Conservation (phyloP, 2,329 filamentous ascomycete genomes). For the Bertia moriformis region DNA sequence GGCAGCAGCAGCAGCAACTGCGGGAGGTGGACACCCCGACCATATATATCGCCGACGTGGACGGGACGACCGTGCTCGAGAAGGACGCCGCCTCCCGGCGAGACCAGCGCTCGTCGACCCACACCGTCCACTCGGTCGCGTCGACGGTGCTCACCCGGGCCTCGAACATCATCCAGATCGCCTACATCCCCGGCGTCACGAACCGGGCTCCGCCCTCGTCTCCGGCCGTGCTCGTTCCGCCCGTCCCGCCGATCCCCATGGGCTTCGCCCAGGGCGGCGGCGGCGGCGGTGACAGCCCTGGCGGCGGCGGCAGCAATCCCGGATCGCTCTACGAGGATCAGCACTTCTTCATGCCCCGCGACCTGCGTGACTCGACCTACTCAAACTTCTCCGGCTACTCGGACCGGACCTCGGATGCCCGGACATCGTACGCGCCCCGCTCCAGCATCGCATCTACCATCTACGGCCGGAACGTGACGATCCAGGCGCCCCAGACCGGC, state of each 20-base stretch:
- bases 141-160: constrained; percentile 90
- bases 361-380: constrained; percentile 82
- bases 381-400: constrained; percentile 57
- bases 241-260: constrained; percentile 79
- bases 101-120: constrained; percentile 60
- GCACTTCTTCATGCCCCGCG: constrained; percentile 84
- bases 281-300: background rate
- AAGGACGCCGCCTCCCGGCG: constrained; percentile 20
- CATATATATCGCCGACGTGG: constrained; percentile 32
- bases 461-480: constrained; percentile 78
- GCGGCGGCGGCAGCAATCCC: background rate
- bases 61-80: constrained; percentile 30
- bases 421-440: constrained; percentile 41
- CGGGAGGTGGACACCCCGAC: constrained; percentile 33
- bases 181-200: constrained; percentile 93
- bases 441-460: constrained; percentile 82
- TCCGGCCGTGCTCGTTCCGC: constrained; percentile 68
- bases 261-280: constrained; percentile 31
- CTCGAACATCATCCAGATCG: constrained; percentile 98
- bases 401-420: constrained; percentile 46
- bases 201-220: constrained; percentile 80
- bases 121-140: constrained; percentile 81
- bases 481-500: constrained; percentile 70
- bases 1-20: constrained; percentile 33
- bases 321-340: constrained; percentile 25